Evolutionary conservation across 1,139 yeast genomes (phyloP).

Genomic region (Geotrichum carabidarum): DNA sequence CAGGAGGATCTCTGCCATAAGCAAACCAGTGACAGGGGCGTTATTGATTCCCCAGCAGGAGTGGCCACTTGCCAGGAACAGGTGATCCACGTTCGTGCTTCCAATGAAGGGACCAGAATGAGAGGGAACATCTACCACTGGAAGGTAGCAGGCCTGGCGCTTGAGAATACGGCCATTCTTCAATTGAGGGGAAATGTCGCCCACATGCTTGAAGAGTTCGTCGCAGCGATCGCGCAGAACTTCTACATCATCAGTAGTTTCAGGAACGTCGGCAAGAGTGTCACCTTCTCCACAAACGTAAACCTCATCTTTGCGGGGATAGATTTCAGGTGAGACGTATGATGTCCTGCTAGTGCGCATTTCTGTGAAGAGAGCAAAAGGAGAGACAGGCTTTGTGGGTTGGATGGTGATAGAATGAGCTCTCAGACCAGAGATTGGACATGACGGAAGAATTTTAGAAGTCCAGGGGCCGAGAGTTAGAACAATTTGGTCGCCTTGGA

Average conservation of each 20-base stretch:
- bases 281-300: slow-evolving; percentile 98
- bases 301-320: slow-evolving; percentile 92
- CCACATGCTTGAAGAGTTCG: slow-evolving; percentile 75
- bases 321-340: slow-evolving; percentile 82
- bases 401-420: slow-evolving; percentile 93
- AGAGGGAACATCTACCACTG: slow-evolving; percentile 87
- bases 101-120: slow-evolving; percentile 93
- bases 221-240: slow-evolving; percentile 86
- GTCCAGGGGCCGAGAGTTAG: slow-evolving; percentile 96
- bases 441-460: slow-evolving; percentile 76
- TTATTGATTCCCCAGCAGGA: slow-evolving; percentile 98
- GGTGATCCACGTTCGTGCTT: slow-evolving; percentile 75
- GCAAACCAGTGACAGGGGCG: slow-evolving; percentile 93
- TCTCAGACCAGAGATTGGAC: slow-evolving; percentile 86
- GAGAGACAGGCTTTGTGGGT: slow-evolving; percentile 68
- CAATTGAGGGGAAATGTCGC: slow-evolving; percentile 67
- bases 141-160: slow-evolving; percentile 92
- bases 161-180: slow-evolving; percentile 71
- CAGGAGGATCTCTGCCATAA: slow-evolving; percentile 78
- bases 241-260: slow-evolving; percentile 88
- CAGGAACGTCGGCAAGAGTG: slow-evolving; percentile 83
- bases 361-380: slow-evolving; percentile 93
- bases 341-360: slow-evolving; percentile 59
- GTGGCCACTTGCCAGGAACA: slow-evolving; percentile 86
- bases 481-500: slow-evolving; percentile 71